Evolutionary conservation across 2,329 filamentous ascomycete genomes (phyloP), one percentile per base, ranked within the genome.

Genomic region (Trichoderma sp.): DNA sequence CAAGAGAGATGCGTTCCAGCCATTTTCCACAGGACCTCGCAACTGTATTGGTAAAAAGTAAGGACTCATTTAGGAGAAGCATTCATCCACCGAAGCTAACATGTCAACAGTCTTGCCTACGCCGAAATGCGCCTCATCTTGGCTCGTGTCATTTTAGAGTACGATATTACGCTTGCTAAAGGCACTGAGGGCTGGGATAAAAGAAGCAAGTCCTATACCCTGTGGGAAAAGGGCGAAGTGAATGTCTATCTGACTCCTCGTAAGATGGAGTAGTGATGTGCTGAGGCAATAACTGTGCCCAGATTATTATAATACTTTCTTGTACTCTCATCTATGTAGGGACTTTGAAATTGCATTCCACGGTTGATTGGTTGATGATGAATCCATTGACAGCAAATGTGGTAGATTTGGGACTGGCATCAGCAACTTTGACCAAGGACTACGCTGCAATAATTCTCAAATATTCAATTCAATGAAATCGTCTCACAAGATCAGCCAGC

Each of bases 11-110:
- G 71, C 70, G 0, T 59, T 77, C 0, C 74, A 77, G 61, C 77
- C 77, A 5, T 80, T 80, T 52, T 72, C 70, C 0, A 11, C 72
- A 24, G 77, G 78, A 1, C 75, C 76, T 1, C 72, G 77, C 4
- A 74, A 76, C 39, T 80, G 77, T 59, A 70, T 79, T 34, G 78
- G 78, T 4, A 75, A 73, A 70, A 77, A 76, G 78, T 79, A 61
- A 70, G 72, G 16, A 46, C 21, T 28, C 13, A 1, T 2, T 5
- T 34, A 7, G n/a, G 21, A 43, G 39, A 43, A n/a, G 16, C 7
- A n/a, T 13, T 18, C 3, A 1, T 24, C 3, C 6, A 30, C 28
- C 28, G n/a, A 5, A 2, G 5, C 18, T 63, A 59, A 69, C 39
- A 34, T 8, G 43, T 16, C 39, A 26, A 55, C 18, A 77, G 78